Evolutionary conservation across 2,329 filamentous ascomycete genomes (phyloP).

Genomic region (Trichoderma semiorbis): DNA sequence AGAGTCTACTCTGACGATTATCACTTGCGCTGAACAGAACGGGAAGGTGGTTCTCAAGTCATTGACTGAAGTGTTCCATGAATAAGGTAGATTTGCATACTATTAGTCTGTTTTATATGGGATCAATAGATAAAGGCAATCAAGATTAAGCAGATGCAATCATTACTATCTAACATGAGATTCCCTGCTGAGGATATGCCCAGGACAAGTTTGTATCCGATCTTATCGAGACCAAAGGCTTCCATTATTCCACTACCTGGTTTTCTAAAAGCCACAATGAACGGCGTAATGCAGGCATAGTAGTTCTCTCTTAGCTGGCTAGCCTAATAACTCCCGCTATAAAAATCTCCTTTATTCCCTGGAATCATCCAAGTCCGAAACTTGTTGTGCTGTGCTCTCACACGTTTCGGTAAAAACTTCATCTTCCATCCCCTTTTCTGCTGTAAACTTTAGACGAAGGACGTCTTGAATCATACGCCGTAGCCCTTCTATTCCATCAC

Average conservation of each 20-base stretch:
- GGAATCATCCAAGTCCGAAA: not conserved
- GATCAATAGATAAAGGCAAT: not conserved
- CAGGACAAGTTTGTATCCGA: too few relatives aligned
- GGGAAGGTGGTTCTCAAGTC: not conserved
- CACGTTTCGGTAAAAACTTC: not conserved
- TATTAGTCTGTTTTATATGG: not conserved
- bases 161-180: not conserved
- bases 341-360: not conserved
- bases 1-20: not conserved
- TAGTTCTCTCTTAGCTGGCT: not conserved
- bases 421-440: not conserved
- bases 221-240: too few relatives aligned
- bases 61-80: not conserved
- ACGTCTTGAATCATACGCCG: not conserved
- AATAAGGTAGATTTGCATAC: not conserved
- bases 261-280: not conserved
- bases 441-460: not conserved
- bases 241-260: too few relatives aligned
- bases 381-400: not conserved
- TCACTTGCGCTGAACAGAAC: not conserved
- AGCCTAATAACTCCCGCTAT: not conserved
- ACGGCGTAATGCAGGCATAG: not conserved
- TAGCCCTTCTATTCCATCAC: not conserved
- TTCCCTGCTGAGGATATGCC: not conserved
- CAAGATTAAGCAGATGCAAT: not conserved